Percentiles rank a stretch among this genome's conserved stretches.
phyloP scores from a whole-genome alignment of 129 eudicot species.

The Ambrosia trifida region DNA sequence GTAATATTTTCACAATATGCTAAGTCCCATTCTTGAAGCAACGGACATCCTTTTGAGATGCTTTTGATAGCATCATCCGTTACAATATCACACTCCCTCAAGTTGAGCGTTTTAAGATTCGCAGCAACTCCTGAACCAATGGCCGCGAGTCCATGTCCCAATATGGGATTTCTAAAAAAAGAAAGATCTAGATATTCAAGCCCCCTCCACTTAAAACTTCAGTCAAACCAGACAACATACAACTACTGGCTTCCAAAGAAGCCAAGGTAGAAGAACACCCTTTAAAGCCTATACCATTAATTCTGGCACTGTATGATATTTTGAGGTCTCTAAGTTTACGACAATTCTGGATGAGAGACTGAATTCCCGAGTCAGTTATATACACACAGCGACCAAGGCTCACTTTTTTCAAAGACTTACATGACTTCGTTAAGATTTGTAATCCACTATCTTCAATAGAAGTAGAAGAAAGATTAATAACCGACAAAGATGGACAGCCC shows the following conservation, averaged over 20 bases:
- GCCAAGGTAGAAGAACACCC: slow-evolving; percentile 50
- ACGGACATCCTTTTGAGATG: slow-evolving; percentile 60
- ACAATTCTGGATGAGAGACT: slow-evolving; percentile 42
- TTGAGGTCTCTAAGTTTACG: slow-evolving; percentile 40
- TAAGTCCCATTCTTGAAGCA: slow-evolving; percentile 65
- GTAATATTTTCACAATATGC: slow-evolving; percentile 48
- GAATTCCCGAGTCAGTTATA: slow-evolving; percentile 54
- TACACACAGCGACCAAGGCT: slow-evolving; percentile 50
- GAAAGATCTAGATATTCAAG: slow-evolving; percentile 55
- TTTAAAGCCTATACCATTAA: slow-evolving; percentile 52
- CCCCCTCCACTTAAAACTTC: slow-evolving; percentile 64
- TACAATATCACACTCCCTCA: slow-evolving; percentile 37
- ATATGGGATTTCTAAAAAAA: slow-evolving; percentile 28
- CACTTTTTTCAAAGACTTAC: slow-evolving; percentile 43
- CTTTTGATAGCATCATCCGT: slow-evolving; percentile 38
- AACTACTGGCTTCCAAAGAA: slow-evolving; percentile 62
- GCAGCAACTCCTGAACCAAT: slow-evolving; percentile 41
- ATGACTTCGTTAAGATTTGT: slow-evolving; percentile 47
- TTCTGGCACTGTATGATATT: slow-evolving; percentile 40
- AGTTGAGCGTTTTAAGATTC: slow-evolving; percentile 45
- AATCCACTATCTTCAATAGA: slow-evolving; percentile 48
- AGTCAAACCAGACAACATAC: slow-evolving; percentile 50
- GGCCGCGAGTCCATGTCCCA: slow-evolving; percentile 41
- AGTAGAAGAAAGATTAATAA: slow-evolving; percentile 55
- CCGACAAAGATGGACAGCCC: slow-evolving; percentile 46